Conservation (phyloP, 2,329 filamentous ascomycete genomes). For the Laburnicola sp. region DNA sequence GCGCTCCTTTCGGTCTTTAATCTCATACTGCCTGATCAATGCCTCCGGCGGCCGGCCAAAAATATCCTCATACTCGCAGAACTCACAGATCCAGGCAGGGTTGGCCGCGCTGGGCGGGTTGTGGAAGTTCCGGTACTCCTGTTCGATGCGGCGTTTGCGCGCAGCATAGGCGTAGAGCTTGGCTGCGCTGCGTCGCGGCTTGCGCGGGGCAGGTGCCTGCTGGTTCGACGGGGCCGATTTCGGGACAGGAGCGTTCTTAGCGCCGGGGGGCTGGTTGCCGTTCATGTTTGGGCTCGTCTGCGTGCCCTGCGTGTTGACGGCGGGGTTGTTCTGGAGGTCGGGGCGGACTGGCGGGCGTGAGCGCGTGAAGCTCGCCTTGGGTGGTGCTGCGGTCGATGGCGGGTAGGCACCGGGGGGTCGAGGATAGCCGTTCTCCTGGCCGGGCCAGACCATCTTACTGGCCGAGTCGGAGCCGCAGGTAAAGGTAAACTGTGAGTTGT, state of each 20-base stretch:
- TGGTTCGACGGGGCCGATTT: constrained; percentile 46
- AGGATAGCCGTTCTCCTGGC: constrained; percentile 54
- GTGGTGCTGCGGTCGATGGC: constrained; percentile 19
- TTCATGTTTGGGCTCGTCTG: constrained; percentile 59
- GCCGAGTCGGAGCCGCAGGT: constrained; percentile 90
- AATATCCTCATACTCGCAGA: constrained; percentile 96
- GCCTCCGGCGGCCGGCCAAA: constrained; percentile 85
- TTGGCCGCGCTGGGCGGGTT: constrained; percentile 79
- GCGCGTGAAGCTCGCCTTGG: constrained; percentile 26
- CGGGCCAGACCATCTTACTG: constrained; percentile 75
- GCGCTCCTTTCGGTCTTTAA: constrained; percentile 84
- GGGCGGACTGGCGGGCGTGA: constrained; percentile 36
- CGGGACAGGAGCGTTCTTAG: constrained; percentile 38
- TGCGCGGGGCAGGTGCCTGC: constrained; percentile 57
- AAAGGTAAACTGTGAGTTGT: constrained; percentile 92
- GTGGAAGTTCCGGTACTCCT: constrained; percentile 75
- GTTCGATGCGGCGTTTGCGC: constrained; percentile 73
- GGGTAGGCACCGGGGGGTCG: constrained; percentile 45
- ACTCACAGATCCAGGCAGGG: constrained; percentile 94
- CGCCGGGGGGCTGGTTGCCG: constrained; percentile 38
- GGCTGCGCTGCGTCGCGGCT: constrained; percentile 64
- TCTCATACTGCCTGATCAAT: constrained; percentile 88
- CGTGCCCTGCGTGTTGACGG: constrained; percentile 57
- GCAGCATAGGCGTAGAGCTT: constrained; percentile 77
- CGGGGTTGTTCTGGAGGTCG: constrained; percentile 44